Percentiles rank a stretch among this genome's conserved stretches.
phyloP scores from a whole-genome alignment of 352 stramenopile genomes.

The Globisporangium okanoganense region DNA sequence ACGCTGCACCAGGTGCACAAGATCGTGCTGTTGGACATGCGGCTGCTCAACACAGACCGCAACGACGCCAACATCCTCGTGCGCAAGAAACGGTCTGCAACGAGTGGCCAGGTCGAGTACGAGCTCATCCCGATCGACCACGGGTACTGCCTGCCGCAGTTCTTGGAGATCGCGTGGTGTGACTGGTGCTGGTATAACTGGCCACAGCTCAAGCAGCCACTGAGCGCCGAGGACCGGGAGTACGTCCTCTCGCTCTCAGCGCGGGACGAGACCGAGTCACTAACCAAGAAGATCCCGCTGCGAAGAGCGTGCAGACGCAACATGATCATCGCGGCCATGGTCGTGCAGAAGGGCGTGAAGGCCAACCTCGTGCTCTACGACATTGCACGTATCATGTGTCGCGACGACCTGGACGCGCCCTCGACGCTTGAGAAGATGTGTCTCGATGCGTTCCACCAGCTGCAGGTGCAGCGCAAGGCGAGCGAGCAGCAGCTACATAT shows the following conservation, averaged over 20 bases:
- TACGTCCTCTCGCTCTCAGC: constrained; percentile 67
- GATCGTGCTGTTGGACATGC: constrained; percentile 98
- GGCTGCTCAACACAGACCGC: constrained; percentile 96
- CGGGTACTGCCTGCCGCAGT: constrained; percentile 96
- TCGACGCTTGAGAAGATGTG: constrained; percentile 66
- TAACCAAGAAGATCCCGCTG: constrained; percentile 72
- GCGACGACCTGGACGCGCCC: constrained; percentile 72
- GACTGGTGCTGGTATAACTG: constrained; percentile 99
- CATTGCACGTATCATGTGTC: constrained; percentile 81
- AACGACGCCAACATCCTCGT: constrained; percentile 98
- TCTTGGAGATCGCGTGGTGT: constrained; percentile 96
- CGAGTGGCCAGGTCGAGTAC: constrained; percentile 66
- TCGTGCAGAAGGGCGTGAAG: constrained; percentile 74
- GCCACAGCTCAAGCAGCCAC: constrained; percentile 84
- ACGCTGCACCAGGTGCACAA: constrained; percentile 95
- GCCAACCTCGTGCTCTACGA: constrained; percentile 62
- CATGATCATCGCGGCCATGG: constrained; percentile 75
- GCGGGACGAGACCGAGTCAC: constrained; percentile 44
- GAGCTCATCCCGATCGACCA: constrained; percentile 99
- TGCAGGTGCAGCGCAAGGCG: constrained; percentile 28
- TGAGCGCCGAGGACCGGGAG: constrained; percentile 51
- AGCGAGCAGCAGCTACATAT: not conserved
- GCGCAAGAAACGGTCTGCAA: constrained; percentile 58
- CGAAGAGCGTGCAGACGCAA: constrained; percentile 71
- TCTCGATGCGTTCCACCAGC: constrained; percentile 62